Evolutionary conservation across 2,329 filamentous ascomycete species (phyloP).

Genomic region (Hypoxylon sp.): DNA sequence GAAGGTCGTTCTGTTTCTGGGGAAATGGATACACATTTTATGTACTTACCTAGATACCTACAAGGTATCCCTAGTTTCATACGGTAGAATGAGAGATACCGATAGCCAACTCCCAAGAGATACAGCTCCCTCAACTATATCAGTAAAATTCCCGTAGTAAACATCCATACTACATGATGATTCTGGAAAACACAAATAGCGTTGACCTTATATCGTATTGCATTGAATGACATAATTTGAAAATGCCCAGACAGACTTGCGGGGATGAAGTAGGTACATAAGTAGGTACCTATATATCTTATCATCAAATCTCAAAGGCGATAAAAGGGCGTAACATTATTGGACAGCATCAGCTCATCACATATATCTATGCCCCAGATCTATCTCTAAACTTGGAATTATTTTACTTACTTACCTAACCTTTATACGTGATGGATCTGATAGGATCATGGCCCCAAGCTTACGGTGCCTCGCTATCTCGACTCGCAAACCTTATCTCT

Average conservation of each 20-base stretch:
- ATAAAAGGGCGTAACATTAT: slow-evolving; percentile 32
- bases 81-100: no score
- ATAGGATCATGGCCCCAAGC: slow-evolving; percentile 15
- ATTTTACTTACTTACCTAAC: slow-evolving; percentile 39
- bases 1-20: no score
- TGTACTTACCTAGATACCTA: no score
- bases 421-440: slow-evolving; percentile 20
- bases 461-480: slow-evolving; percentile 35
- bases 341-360: slow-evolving; percentile 26
- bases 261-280: slow-evolving; percentile 23
- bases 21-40: no score
- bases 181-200: background rate
- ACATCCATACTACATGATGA: background rate
- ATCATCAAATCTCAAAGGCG: slow-evolving; percentile 16
- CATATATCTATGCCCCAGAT: slow-evolving; percentile 13
- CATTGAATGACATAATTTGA: background rate
- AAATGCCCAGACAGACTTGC: slow-evolving; percentile 14
- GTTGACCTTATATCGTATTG: background rate
- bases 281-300: no score
- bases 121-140: background rate
- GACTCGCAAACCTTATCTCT: slow-evolving; percentile 42
- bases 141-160: background rate
- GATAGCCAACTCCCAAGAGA: no score
- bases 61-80: no score
- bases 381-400: slow-evolving; percentile 15